These are phyloP conservation scores for Calonectria henricotiae DNA, from an alignment of 2,329 filamentous ascomycete species.

Conservation along the genomic window DNA sequence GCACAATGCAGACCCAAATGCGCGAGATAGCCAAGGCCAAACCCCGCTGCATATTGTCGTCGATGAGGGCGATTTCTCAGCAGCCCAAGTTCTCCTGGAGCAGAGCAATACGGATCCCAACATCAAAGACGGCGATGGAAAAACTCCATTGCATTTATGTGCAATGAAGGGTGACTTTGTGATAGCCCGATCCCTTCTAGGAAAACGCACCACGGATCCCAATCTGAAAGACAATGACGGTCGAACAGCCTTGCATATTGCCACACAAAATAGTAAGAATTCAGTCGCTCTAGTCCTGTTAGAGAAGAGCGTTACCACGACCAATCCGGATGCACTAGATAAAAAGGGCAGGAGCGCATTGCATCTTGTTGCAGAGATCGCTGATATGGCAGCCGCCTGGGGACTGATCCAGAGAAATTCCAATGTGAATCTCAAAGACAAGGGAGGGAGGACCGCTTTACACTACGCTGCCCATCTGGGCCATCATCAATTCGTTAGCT, in stretches of 20 bases:
- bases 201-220: background rate
- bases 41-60: constrained; percentile 16
- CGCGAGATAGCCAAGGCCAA: background rate
- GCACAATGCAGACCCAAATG: constrained; percentile 8
- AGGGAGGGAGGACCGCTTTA: constrained; percentile 5
- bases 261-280: background rate
- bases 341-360: constrained; percentile 4
- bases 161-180: background rate
- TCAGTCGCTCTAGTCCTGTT: background rate
- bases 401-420: background rate
- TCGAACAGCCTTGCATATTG: constrained; percentile 4
- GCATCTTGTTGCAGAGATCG: constrained; percentile 1
- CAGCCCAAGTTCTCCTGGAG: constrained; percentile 7
- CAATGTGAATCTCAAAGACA: constrained; percentile 9
- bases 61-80: background rate
- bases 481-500: background rate
- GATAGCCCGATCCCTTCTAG: background rate
- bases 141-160: background rate
- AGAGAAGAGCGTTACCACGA: background rate
- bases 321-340: constrained; percentile 4
- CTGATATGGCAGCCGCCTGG: background rate
- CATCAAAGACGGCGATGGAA: background rate
- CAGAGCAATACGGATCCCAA: background rate
- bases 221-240: constrained; percentile 1
- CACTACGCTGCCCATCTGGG: background rate